phyloP scores from a whole-genome alignment of 352 stramenopile species.

The Aphanomyces invadans region DNA sequence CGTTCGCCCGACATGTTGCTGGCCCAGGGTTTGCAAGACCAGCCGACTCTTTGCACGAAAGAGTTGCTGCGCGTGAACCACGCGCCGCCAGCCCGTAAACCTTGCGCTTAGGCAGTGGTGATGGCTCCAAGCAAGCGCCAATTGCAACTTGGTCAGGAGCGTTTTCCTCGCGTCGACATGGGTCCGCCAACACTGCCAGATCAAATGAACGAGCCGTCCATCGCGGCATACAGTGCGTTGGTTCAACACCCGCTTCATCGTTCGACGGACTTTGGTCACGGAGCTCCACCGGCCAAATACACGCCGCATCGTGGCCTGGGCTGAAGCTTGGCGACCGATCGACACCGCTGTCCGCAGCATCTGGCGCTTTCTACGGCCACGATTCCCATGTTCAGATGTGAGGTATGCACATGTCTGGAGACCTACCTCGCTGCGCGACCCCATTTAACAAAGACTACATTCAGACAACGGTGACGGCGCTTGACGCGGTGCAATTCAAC shows the following conservation, averaged over 20 bases:
- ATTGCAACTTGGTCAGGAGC: neutral
- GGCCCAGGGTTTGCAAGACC: neutral
- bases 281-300: neutral
- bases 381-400: neutral
- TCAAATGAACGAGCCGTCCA: neutral
- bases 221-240: neutral
- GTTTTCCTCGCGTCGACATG: neutral
- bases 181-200: neutral
- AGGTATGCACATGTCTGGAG: neutral
- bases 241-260: neutral
- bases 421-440: neutral
- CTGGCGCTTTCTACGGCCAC: neutral
- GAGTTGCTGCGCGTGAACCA: neutral
- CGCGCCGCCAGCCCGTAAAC: neutral
- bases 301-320: neutral
- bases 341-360: neutral
- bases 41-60: neutral
- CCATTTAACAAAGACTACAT: neutral
- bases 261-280: neutral
- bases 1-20: neutral
- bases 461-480: neutral
- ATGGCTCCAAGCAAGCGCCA: neutral
- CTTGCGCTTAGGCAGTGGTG: neutral
- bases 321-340: neutral
- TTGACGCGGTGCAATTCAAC: neutral